These are phyloP conservation scores for Handroanthus guayacan DNA, from an alignment of 257 asterid species.

Conservation along the genomic window DNA sequence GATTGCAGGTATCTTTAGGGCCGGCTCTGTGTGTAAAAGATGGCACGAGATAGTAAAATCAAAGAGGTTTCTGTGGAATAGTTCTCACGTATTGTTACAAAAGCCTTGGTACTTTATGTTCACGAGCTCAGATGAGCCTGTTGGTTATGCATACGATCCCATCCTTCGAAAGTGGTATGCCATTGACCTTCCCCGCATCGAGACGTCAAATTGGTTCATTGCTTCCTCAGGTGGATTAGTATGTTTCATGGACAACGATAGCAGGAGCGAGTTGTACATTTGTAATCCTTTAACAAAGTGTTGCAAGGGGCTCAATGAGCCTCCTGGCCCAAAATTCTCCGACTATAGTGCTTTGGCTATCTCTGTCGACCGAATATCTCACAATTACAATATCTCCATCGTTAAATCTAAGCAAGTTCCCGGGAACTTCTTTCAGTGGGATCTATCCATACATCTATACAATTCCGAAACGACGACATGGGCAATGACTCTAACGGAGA, in stretches of 20 bases:
- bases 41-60: slow-evolving; percentile 85
- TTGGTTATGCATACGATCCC: slow-evolving; percentile 84
- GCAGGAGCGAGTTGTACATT: slow-evolving; percentile 63
- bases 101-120: slow-evolving; percentile 99
- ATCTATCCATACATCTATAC: slow-evolving; percentile 74
- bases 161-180: slow-evolving; percentile 74
- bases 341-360: slow-evolving; percentile 83
- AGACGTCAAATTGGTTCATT: slow-evolving; percentile 72
- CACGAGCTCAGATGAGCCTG: slow-evolving; percentile 86
- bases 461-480: slow-evolving; percentile 67
- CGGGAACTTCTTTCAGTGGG: slow-evolving; percentile 80
- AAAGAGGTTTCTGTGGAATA: slow-evolving; percentile 70
- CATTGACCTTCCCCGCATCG: slow-evolving; percentile 78
- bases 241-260: slow-evolving; percentile 85
- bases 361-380: slow-evolving; percentile 53
- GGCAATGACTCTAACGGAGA: slow-evolving; percentile 62
- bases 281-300: slow-evolving; percentile 79
- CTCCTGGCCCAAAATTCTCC: slow-evolving; percentile 72
- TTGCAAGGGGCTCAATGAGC: slow-evolving; percentile 55
- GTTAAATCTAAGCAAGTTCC: slow-evolving; percentile 85
- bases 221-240: slow-evolving; percentile 85
- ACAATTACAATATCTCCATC: slow-evolving; percentile 54
- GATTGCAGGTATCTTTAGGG: slow-evolving; percentile 77
- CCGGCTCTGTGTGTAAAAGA: slow-evolving; percentile 78
- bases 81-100: slow-evolving; percentile 48